Evolutionary conservation across 2,329 filamentous ascomycete genomes (phyloP), one percentile per base, ranked within the genome.

Genomic region (Microcyclosporella mali): DNA sequence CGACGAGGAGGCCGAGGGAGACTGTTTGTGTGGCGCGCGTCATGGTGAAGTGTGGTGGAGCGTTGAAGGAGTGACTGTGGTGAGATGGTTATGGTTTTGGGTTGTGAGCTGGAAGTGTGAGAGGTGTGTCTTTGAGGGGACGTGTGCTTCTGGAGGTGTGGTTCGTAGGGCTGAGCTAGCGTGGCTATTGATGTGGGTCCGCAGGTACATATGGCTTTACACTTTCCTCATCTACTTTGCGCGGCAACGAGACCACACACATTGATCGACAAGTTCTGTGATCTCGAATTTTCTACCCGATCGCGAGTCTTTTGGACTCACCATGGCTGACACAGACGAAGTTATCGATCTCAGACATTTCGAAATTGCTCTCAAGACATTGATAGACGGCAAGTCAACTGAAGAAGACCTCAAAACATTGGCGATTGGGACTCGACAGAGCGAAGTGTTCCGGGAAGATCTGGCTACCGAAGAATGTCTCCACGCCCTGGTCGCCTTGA

Each of bases 21-120:
- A 95, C 82, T 53, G 87, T 90, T 69, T 97, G 89, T 66, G 87
- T 83, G 16, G 92, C 92, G 69, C 89, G 88, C 56, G 92, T 95
- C 92, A 97, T 97, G 21, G 43, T 53, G 43, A 11, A n/a, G 21
- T 33, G 17, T 17, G 33, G 6, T 25, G 25, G 3, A 15, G 34
- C 15, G 21, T 36, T 25, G 19, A 51, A 48, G 32, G 42, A 51
- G 41, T 44, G 48, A 48, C 45, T 45, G 17, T 34, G 34, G 36
- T 10, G 27, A n/a, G n/a, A n/a, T n/a, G n/a, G 17, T 19, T 33
- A 34, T 28, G 17, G 25, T 11, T 37, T 6, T n/a, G 7, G 18
- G 18, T 37, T 37, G 33, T 21, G 25, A 36, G 33, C 16, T 14
- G 17, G 33, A 21, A 17, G 33, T 36, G 33, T 34, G 10, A 15